Evolutionary conservation across 2,329 filamentous ascomycete species (phyloP), one percentile per base, ranked within the genome.

Genomic region (Hypoxylon sp.): DNA sequence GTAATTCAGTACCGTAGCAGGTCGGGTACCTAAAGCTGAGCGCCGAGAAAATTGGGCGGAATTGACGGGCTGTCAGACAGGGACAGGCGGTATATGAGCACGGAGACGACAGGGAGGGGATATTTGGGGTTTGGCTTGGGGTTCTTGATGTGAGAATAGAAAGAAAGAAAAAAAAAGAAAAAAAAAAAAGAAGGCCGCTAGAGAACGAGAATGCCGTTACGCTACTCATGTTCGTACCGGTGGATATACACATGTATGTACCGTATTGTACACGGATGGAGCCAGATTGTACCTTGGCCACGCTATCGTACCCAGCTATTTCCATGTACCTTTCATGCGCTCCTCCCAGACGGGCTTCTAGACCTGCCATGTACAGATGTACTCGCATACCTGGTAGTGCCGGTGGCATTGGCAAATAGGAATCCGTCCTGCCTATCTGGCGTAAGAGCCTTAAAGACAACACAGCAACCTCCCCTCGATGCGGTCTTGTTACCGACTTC

Each of bases 401-500:
- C 54, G 58, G 48, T 46, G 48, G 61, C 61, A 63, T 63, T 63
- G 61, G 26, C 61, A 62, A 62, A 64, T 64, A 55, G 58, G 61
- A 62, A 27, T 43, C 51, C 49, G 51, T 59, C 20, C 21, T 58
- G 54, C 51, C 42, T 52, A 51, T 57, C 35, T 56, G 58, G 58
- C 40, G 37, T 49, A 51, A 63, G 60, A 58, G 60, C 50, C 57
- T 63, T 58, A 58, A 63, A 58, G 60, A 63, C 54, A 55, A 55
- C 56, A 58, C 53, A 42, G 50, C 58, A 38, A 53, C 58, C 52
- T 59, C 29, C 26, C 38, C 51, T 55, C 23, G 24, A 56, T 56
- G 35, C 27, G n/a, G 20, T 42, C 41, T 37, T 40, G 41, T 54
- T 35, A 38, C 53, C 15, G 18, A 50, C 48, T 41, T 48, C 31